Evolutionary conservation across 495 filamentous ascomycete genomes (phyloP).

Genomic region (Endocarpon pusillum): DNA sequence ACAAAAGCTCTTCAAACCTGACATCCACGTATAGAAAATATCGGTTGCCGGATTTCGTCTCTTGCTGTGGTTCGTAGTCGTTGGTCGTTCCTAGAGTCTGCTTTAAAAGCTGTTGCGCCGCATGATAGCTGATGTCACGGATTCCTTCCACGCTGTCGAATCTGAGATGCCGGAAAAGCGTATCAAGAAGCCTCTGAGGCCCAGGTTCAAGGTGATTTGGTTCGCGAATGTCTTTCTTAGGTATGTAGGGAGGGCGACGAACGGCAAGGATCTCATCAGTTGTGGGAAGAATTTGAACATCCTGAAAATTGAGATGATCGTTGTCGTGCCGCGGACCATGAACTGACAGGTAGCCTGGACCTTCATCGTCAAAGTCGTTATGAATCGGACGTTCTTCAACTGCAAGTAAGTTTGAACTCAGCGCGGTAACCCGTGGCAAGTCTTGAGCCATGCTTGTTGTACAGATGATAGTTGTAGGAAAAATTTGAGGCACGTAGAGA

Average conservation of each 20-base stretch:
- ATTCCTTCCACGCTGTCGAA: conserved; percentile 10
- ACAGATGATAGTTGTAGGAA: no score
- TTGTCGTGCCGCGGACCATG: conserved; percentile 12
- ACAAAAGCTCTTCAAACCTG: conserved; percentile 8
- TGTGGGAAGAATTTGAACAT: conserved; percentile 12
- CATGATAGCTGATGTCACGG: conserved; percentile 12
- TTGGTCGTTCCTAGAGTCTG: background rate
- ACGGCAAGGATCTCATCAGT: conserved; percentile 11
- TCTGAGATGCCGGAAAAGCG: conserved; percentile 12
- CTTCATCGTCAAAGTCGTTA: conserved; percentile 11
- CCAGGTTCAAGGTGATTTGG: conserved; percentile 7
- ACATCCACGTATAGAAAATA: conserved; percentile 13
- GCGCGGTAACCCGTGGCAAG: no score
- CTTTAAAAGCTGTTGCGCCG: conserved; percentile 7
- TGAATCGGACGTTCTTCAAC: background rate
- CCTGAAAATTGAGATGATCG: conserved; percentile 10
- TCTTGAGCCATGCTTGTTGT: no score
- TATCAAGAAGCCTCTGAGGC: conserved; percentile 9
- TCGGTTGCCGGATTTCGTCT: conserved; percentile 6
- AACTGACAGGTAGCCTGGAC: conserved; percentile 9
- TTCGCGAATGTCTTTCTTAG: conserved; percentile 6
- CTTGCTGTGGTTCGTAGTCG: conserved; percentile 9
- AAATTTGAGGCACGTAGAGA: no score
- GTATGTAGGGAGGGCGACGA: conserved; percentile 9
- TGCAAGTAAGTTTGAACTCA: no score